Evolutionary conservation across 1,284 basidiomycete species (phyloP), one percentile per base, ranked within the genome.

Genomic region (Cryptococcus maquisensis): DNA sequence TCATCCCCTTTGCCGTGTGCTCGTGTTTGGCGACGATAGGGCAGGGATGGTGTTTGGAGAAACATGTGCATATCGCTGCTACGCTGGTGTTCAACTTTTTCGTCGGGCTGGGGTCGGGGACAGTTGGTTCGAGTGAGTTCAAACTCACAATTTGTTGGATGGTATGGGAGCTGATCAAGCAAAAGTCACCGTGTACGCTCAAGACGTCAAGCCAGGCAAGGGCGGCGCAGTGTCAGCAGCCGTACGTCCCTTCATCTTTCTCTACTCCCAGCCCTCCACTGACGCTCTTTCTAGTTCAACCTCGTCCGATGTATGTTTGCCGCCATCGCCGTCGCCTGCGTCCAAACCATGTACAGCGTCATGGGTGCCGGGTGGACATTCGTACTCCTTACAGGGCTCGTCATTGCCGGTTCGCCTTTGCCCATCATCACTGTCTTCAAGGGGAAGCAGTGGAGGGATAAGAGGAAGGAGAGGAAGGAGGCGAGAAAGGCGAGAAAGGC

Each of bases 151-250:
- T 13, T 7, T 40, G 21, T 40, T 21, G 21, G 16, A 37, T 15
- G 15, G 3, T 12, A 9, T n/a, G 5, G 45, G n/a, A 18, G 39
- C 39, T 40, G 20, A 40, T 40, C 20, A 21, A 8, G 9, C 39
- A 47, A 15, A 54, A 62, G 69, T 63, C 2, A 72, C 69, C 3
- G 61, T 75, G 8, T 75, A 73, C 48, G 71, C 69, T 3, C 71
- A 75, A 44, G 75, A 77, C 58, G 23, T 75, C 18, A 55, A 66
- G 28, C 71, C 73, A 1, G 69, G 69, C 3, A 61, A 66, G 43
- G 73, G 74, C 13, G 74, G 73, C 3, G 69, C 75, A 0, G 71
- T 74, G n/a, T 72, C 70, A 4, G 74, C 72, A 26, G 68, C 69
- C 4, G 69, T 72, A 42, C 54, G 71, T 65, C 13, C 3, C 20